These are phyloP conservation scores for Pythium sp. DNA, from an alignment of 352 stramenopile species.

Conservation along the genomic window DNA sequence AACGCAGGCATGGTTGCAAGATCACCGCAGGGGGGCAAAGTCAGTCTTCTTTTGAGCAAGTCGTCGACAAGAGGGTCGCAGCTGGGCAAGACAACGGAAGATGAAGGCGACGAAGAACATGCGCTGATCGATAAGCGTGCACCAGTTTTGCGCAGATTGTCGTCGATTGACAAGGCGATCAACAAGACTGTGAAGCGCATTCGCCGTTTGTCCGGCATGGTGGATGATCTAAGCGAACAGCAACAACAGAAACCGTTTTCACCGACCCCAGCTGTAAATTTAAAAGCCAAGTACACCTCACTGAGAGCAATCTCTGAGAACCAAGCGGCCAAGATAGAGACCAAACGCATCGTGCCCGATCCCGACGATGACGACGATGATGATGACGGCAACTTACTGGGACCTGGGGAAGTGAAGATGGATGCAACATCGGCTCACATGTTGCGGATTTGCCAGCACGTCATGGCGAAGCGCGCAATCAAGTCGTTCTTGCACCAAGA, in stretches of 20 bases:
- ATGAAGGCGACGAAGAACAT: conserved; percentile 14
- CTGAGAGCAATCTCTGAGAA: conserved; percentile 34
- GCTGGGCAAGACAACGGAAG: background rate
- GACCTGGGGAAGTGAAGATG: conserved; percentile 25
- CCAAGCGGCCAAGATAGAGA: conserved; percentile 8
- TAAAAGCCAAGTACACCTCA: conserved; percentile 29
- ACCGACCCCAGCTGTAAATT: background rate
- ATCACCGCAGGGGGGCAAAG: background rate
- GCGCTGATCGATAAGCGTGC: conserved; percentile 16
- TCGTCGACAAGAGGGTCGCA: background rate
- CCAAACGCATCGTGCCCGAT: background rate
- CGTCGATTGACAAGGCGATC: conserved; percentile 63
- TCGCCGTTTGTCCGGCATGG: conserved; percentile 38
- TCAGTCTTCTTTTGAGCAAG: background rate
- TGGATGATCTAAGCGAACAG: conserved; percentile 15
- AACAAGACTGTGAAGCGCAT: conserved; percentile 62
- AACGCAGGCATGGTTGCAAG: conserved; percentile 18
- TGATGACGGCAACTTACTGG: conserved; percentile 10
- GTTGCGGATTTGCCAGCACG: conserved; percentile 67
- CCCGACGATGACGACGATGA: conserved; percentile 22
- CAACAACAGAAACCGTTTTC: background rate
- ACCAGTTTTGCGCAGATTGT: conserved; percentile 36
- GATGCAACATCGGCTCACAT: conserved; percentile 58
- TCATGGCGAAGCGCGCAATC: conserved; percentile 69
- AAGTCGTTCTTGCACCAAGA: conserved; percentile 60